A percentile compares a stretch with the other conserved stretches of the same genome.
Evolutionary conservation across 805 yeast genomes (phyloP).

Genomic region (Wickerhamiella lipophila): DNA sequence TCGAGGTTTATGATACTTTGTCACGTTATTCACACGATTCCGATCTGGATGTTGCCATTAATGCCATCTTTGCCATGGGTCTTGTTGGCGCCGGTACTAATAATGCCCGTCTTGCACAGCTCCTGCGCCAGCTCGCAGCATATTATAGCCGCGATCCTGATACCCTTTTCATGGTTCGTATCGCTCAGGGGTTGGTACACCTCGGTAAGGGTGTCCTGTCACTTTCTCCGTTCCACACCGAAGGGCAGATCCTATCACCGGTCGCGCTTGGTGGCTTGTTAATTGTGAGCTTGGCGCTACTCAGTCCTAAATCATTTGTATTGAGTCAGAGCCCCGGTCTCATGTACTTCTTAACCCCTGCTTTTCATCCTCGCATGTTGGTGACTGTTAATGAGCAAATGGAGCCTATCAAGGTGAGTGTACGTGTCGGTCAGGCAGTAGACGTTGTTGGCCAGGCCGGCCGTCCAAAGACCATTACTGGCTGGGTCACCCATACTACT

Average conservation of each 20-base stretch:
- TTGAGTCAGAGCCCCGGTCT: conserved; percentile 63
- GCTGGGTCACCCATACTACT: conserved; percentile 98
- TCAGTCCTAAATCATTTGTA: conserved; percentile 76
- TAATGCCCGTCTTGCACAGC: conserved; percentile 93
- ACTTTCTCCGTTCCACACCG: conserved; percentile 77
- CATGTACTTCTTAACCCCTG: conserved; percentile 74
- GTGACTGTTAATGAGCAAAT: conserved; percentile 85
- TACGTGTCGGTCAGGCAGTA: conserved; percentile 97
- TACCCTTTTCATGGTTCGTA: conserved; percentile 79
- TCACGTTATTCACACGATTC: conserved; percentile 94
- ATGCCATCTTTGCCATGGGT: conserved; percentile 95
- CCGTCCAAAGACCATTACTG: conserved; percentile 95
- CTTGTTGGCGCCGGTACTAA: conserved; percentile 97
- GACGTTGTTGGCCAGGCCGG: conserved; percentile 99
- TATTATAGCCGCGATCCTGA: conserved; percentile 86
- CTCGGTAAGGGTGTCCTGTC: conserved; percentile 93
- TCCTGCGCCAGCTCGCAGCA: conserved; percentile 85
- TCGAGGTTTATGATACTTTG: conserved; percentile 91
- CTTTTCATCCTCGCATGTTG: conserved; percentile 85
- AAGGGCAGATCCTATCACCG: conserved; percentile 73
- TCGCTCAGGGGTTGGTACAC: conserved; percentile 90
- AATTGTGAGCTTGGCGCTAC: conserved; percentile 68
- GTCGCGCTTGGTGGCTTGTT: conserved; percentile 81
- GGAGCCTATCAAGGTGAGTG: conserved; percentile 87
- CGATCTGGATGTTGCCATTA: conserved; percentile 85